These are phyloP conservation scores for Lyophyllum semitale DNA, from an alignment of 768 basidiomycete genomes.

Conservation along the genomic window DNA sequence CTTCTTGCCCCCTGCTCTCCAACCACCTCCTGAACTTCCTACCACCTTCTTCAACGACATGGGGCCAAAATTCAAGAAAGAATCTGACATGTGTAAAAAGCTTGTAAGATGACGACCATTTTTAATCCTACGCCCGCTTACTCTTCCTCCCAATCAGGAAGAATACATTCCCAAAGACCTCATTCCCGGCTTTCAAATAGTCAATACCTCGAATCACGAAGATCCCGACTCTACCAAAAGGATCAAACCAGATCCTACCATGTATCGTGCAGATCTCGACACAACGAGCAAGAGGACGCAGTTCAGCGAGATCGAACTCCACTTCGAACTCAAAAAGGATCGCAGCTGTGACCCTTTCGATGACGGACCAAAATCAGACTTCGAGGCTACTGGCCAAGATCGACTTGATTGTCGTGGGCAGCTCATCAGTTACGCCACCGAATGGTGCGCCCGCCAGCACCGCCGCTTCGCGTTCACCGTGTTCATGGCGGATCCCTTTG, in stretches of 20 bases:
- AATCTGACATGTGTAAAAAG: no score
- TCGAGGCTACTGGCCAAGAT: not conserved
- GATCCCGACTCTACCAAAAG: no score
- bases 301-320: conserved; percentile 7
- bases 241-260: conserved; percentile 6
- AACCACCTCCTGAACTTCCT: no score
- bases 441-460: conserved; percentile 14
- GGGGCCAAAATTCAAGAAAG: no score
- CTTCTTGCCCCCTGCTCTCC: no score
- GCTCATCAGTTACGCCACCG: conserved; percentile 21
- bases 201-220: no score
- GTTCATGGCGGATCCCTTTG: not conserved
- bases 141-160: no score
- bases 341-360: conserved; percentile 11
- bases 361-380: not conserved
- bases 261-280: conserved; percentile 8
- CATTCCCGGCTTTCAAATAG: no score
- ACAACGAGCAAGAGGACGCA: conserved; percentile 1
- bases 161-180: no score
- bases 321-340: conserved; percentile 18
- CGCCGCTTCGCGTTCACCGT: not conserved
- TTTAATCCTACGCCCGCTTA: no score
- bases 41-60: no score
- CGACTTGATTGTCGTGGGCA: conserved; percentile 19
- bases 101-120: no score